These are phyloP conservation scores for Podospora pseudopauciseta DNA, from an alignment of 495 filamentous ascomycete genomes.

Conservation along the genomic window DNA sequence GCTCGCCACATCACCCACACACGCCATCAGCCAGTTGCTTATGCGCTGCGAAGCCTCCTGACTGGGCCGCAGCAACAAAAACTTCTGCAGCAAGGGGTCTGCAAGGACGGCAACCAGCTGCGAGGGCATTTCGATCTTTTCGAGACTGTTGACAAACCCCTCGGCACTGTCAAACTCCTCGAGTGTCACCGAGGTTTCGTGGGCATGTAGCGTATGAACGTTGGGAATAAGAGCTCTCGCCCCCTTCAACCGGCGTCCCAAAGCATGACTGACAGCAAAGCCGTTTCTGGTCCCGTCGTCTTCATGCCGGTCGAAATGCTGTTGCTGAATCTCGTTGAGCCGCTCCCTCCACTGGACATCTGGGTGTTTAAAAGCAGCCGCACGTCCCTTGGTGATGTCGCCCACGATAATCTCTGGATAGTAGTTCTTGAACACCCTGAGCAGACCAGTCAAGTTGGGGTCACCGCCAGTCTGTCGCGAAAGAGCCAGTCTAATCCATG, in stretches of 20 bases:
- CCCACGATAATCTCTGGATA: slow-evolving; percentile 86
- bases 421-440: slow-evolving; percentile 82
- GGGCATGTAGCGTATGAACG: slow-evolving; percentile 70
- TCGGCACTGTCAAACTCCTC: slow-evolving; percentile 75
- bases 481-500: slow-evolving; percentile 50
- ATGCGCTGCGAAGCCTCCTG: slow-evolving; percentile 54
- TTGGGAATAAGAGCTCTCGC: slow-evolving; percentile 54
- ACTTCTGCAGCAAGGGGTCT: slow-evolving; percentile 75
- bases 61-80: slow-evolving; percentile 61
- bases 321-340: slow-evolving; percentile 62
- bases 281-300: slow-evolving; percentile 35
- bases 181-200: slow-evolving; percentile 63
- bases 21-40: slow-evolving; percentile 62
- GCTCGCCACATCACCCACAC: slow-evolving; percentile 56
- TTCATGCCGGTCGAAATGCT: slow-evolving; percentile 46
- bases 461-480: slow-evolving; percentile 65
- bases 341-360: slow-evolving; percentile 73
- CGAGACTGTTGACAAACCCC: slow-evolving; percentile 70
- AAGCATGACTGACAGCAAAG: slow-evolving; percentile 51
- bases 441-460: slow-evolving; percentile 69
- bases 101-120: slow-evolving; percentile 74
- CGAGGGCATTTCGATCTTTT: slow-evolving; percentile 75
- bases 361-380: slow-evolving; percentile 63
- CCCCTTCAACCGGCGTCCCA: slow-evolving; percentile 44
- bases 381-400: slow-evolving; percentile 51